Percentiles rank a stretch among this genome's conserved stretches.
phyloP scores from a whole-genome alignment of 805 yeast species.

The Starmerella riodocensis region DNA sequence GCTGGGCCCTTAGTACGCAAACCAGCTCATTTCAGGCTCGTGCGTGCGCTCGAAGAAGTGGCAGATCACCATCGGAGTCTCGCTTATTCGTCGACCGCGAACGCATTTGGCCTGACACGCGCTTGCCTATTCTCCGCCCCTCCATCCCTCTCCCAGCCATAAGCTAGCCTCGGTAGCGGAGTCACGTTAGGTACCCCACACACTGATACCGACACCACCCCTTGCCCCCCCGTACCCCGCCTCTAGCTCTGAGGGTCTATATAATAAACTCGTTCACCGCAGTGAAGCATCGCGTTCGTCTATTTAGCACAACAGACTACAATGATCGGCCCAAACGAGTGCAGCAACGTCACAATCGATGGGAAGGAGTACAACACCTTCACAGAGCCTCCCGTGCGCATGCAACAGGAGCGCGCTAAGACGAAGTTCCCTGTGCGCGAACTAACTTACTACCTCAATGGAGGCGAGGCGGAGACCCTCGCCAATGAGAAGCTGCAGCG shows the following conservation, averaged over 20 bases:
- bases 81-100: too few relatives aligned
- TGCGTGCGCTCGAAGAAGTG: too few relatives aligned
- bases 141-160: background rate
- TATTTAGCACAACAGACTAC: too few relatives aligned
- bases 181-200: background rate
- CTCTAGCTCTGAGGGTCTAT: too few relatives aligned
- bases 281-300: too few relatives aligned
- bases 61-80: too few relatives aligned
- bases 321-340: slow-evolving; percentile 7
- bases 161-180: background rate
- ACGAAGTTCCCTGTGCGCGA: slow-evolving; percentile 29
- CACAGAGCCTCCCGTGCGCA: slow-evolving; percentile 28
- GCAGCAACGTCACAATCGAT: slow-evolving; percentile 17
- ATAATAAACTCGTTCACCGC: too few relatives aligned
- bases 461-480: slow-evolving; percentile 30
- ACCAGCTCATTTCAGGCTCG: too few relatives aligned
- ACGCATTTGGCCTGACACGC: too few relatives aligned
- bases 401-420: slow-evolving; percentile 30
- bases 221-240: too few relatives aligned
- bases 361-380: slow-evolving; percentile 22
- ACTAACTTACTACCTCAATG: slow-evolving; percentile 34
- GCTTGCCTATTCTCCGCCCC: background rate
- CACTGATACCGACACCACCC: background rate
- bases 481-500: slow-evolving; percentile 29
- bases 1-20: too few relatives aligned